Conservation (phyloP, 306 rosid species). For the Vigna radiata region DNA sequence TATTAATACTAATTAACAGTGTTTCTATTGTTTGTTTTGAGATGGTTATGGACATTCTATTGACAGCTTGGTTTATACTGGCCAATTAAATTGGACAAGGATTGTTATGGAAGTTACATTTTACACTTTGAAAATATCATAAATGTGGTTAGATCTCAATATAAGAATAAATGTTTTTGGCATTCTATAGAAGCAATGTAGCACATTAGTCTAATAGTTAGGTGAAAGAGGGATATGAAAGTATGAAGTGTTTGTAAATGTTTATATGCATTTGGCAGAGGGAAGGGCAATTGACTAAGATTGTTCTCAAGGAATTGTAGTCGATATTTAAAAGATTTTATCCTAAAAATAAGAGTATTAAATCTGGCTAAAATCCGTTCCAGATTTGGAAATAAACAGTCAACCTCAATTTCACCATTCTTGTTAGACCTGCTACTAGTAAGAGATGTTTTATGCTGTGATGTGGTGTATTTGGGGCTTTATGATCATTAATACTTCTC, state of each 20-base stretch:
- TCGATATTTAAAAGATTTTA: background rate
- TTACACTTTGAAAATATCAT: background rate
- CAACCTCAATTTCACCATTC: slow-evolving; percentile 1
- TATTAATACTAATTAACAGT: slow-evolving; percentile 33
- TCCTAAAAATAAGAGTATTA: background rate
- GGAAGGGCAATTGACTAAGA: background rate
- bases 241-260: slow-evolving; percentile 3
- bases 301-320: background rate
- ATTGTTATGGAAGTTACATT: background rate
- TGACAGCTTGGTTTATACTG: background rate
- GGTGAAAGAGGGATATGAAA: slow-evolving; percentile 8
- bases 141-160: slow-evolving; percentile 9
- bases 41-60: slow-evolving; percentile 3
- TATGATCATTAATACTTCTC: background rate
- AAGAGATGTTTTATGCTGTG: background rate
- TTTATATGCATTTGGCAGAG: slow-evolving; percentile 1
- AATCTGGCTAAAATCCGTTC: slow-evolving; percentile 9
- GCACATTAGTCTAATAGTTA: slow-evolving; percentile 25
- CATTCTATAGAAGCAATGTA: background rate
- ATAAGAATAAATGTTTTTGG: slow-evolving; percentile 8
- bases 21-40: slow-evolving; percentile 17
- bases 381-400: background rate
- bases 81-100: slow-evolving; percentile 6
- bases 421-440: background rate
- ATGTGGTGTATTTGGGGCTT: background rate